Conservation (phyloP, 2,329 filamentous ascomycete genomes). For the Fusarium multiceps region DNA sequence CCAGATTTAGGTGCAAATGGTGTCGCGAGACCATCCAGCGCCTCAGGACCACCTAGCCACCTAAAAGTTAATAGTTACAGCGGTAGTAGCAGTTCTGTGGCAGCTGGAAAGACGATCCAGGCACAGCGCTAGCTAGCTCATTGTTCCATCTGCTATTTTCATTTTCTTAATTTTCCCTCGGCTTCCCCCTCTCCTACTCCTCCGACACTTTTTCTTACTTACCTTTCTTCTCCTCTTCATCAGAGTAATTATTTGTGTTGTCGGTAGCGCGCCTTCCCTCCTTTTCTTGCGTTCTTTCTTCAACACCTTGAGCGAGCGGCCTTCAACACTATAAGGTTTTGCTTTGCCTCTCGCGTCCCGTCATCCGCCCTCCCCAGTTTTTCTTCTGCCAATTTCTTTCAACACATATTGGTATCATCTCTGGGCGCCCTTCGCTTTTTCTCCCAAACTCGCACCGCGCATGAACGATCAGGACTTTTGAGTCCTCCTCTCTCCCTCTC, state of each 20-base stretch:
- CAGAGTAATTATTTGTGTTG: conserved; percentile 1
- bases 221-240: background rate
- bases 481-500: background rate
- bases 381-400: conserved; percentile 16
- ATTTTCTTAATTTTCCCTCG: conserved; percentile 5
- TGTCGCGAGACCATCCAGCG: conserved; percentile 1
- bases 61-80: background rate
- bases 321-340: background rate
- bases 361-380: conserved; percentile 1
- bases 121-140: background rate
- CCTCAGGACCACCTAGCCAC: background rate
- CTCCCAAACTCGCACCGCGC: background rate
- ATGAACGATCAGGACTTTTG: background rate
- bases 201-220: background rate
- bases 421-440: background rate
- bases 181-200: background rate
- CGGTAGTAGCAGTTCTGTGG: background rate
- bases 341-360: conserved; percentile 2
- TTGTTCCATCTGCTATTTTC: conserved; percentile 8
- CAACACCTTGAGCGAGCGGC: conserved; percentile 16
- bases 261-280: conserved; percentile 11
- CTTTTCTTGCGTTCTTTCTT: background rate
- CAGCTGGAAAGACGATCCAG: background rate
- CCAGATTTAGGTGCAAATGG: background rate
- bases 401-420: conserved; percentile 13